These are phyloP conservation scores for Spiraea crenata DNA, from an alignment of 331 rosid genomes.

Conservation along the genomic window DNA sequence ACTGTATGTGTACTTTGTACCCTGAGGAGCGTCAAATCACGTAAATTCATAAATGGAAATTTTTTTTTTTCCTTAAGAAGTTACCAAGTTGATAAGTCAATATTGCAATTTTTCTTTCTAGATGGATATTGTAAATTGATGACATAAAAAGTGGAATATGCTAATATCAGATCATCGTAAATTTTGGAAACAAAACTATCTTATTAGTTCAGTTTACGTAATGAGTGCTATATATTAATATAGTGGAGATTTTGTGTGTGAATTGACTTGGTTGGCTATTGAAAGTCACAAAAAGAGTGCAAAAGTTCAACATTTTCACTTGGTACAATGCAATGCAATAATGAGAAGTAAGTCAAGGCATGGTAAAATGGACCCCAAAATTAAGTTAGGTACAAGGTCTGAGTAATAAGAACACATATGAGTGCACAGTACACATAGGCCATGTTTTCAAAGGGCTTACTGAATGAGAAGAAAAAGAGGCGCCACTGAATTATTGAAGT, in stretches of 20 bases:
- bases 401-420: too few species aligned
- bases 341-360: conserved; percentile 31
- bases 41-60: not conserved
- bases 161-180: too few species aligned
- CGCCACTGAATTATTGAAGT: conserved; percentile 62
- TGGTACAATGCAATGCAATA: not conserved
- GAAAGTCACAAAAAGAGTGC: not conserved
- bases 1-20: conserved; percentile 4
- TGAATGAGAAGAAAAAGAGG: conserved; percentile 8
- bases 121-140: not conserved
- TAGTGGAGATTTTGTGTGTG: not conserved
- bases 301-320: not conserved
- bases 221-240: too few species aligned
- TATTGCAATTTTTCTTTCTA: not conserved
- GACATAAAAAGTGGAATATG: too few species aligned
- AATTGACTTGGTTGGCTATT: not conserved
- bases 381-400: conserved; percentile 23
- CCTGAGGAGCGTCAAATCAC: not conserved
- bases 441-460: conserved; percentile 29
- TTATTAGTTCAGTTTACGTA: too few species aligned
- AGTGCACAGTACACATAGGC: not conserved
- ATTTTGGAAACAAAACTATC: too few species aligned
- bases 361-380: conserved; percentile 19
- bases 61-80: not conserved
- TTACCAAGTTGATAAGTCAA: not conserved